Evolutionary conservation across 352 stramenopile genomes (phyloP), one percentile per base, ranked within the genome.

Genomic region (Globisporangium irregulare): DNA sequence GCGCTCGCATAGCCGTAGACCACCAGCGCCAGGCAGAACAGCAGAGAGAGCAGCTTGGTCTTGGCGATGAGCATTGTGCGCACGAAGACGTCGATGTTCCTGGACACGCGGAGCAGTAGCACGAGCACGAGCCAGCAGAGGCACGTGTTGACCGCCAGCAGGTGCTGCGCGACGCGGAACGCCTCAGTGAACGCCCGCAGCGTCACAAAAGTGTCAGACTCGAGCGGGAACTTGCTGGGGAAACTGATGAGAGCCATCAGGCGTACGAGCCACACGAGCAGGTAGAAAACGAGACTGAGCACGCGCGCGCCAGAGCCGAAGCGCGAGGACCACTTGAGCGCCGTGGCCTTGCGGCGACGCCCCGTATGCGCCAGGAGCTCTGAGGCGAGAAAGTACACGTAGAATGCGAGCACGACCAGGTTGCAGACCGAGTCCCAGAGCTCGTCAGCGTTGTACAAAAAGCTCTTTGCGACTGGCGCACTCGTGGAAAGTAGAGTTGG

Each of bases 1-100:
- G 78, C 76, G 8, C 73, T 84, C 15, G 77, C 78, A 32, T 85
- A 89, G 9, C 78, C 77, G 57, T 82, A 77, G 8, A 87, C 41
- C 29, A 87, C 62, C 8, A 82, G 20, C 0, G 59, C 57, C 24
- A 82, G 54, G 46, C 73, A 77, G 7, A 84, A 5, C 3, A 82
- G 32, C 18, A 89, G 62, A 10, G 73, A 71, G 22, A 77, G 46
- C 20, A 89, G 66, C 25, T 83, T 65, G 2, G 73, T 68, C 1
- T 68, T 59, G 24, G 75, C 76, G 1, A 73, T 59, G 2, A 75
- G 51, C 43, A 87, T 34, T 20, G 73, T 78, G 29, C 78, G 72
- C 12, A 84, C 71, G 5, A 86, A 70, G 29, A 83, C 64, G 22
- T 83, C 74, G n/a, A 89, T 67, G 24, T 75, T 66, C n/a, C 57